Percentiles rank a stretch among this genome's conserved stretches.
These are phyloP conservation scores for Saccharomycopsis schoenii DNA, from an alignment of 805 yeast species.

Conservation along the genomic window DNA sequence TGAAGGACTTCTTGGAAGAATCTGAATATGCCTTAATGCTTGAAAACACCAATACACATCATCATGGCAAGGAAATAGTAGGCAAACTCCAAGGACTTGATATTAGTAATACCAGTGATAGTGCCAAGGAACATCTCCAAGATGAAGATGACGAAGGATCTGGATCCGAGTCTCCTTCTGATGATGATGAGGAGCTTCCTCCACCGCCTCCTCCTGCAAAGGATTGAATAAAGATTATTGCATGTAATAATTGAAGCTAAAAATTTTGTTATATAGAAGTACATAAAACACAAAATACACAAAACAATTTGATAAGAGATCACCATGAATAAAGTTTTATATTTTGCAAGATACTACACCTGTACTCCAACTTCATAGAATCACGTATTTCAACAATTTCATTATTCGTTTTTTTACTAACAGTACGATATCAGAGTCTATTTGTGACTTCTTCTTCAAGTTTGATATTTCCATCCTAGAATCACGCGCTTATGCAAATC, in stretches of 20 bases:
- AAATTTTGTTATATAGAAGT: neutral
- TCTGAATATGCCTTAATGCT: conserved; percentile 64
- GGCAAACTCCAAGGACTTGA: neutral
- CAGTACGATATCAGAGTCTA: no score
- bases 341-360: no score
- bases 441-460: no score
- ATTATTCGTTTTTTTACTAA: no score
- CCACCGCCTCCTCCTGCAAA: conserved; percentile 7
- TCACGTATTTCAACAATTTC: no score
- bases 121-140: conserved; percentile 24
- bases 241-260: no score
- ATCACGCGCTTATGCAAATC: neutral
- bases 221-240: neutral
- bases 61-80: neutral
- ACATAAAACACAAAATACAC: neutral
- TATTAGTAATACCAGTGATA: neutral
- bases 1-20: conserved; percentile 58
- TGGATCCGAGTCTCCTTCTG: conserved; percentile 19
- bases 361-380: no score
- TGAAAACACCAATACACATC: neutral
- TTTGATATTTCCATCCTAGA: neutral
- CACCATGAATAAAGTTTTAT: neutral
- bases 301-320: neutral
- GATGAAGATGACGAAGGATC: conserved; percentile 31
- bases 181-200: conserved; percentile 28